Evolutionary conservation across 495 filamentous ascomycete species (phyloP).

Genomic region (Aspergillus cristatus): DNA sequence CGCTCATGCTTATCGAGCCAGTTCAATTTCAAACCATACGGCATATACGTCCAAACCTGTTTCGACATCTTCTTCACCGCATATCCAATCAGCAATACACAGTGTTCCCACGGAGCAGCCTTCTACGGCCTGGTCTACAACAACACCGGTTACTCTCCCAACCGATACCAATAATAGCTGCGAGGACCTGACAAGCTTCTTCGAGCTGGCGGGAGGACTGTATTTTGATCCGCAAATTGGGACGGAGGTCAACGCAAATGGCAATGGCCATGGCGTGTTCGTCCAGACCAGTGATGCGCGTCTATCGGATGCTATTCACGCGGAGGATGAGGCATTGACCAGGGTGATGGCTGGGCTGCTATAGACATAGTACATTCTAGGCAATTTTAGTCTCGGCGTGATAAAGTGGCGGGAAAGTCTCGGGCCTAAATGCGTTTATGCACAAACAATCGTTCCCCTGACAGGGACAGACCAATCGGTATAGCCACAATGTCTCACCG

Average conservation of each 20-base stretch:
- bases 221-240: slow-evolving; percentile 23
- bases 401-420: too few relatives aligned
- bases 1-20: too few relatives aligned
- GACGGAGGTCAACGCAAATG: slow-evolving; percentile 2
- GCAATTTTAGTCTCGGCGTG: too few relatives aligned
- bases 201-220: slow-evolving; percentile 32
- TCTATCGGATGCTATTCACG: slow-evolving; percentile 23
- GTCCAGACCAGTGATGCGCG: slow-evolving; percentile 4
- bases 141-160: slow-evolving; percentile 7
- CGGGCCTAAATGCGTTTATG: too few relatives aligned
- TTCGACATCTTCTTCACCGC: background rate
- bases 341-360: slow-evolving; percentile 33
- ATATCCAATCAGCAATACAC: slow-evolving; percentile 1
- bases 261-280: slow-evolving; percentile 9
- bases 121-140: slow-evolving; percentile 15
- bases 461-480: too few relatives aligned
- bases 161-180: slow-evolving; percentile 18
- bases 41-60: background rate
- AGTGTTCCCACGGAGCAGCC: slow-evolving; percentile 9
- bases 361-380: too few relatives aligned
- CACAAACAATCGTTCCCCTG: too few relatives aligned
- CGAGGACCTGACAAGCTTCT: slow-evolving; percentile 35
- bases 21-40: background rate
- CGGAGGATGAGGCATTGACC: slow-evolving; percentile 34
- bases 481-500: too few relatives aligned